phyloP scores from a whole-genome alignment of 768 basidiomycete species.

The Mycena indigotica region DNA sequence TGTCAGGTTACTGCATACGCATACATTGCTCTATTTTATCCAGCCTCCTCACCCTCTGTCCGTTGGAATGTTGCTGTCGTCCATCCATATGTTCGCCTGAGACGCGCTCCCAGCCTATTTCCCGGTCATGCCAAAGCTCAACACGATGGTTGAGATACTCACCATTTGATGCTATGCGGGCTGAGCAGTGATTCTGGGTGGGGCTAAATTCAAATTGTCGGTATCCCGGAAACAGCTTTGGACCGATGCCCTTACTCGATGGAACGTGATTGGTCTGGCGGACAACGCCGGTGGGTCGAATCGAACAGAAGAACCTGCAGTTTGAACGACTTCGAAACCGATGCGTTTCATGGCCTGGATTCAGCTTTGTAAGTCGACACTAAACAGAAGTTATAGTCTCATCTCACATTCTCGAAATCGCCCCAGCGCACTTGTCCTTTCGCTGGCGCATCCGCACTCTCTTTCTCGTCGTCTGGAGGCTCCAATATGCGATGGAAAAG shows the following conservation, averaged over 20 bases:
- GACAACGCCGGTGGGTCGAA: slow-evolving; percentile 6
- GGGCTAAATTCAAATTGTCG: neutral
- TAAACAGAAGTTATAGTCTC: neutral
- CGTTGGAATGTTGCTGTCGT: neutral
- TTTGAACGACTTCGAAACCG: slow-evolving; percentile 6
- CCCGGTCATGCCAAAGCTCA: neutral
- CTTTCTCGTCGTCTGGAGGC: slow-evolving; percentile 8
- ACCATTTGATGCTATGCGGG: slow-evolving; percentile 1
- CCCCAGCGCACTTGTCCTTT: slow-evolving; percentile 21
- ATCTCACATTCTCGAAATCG: slow-evolving; percentile 16
- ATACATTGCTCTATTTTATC: too few relatives aligned
- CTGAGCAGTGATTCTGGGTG: neutral
- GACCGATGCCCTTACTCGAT: neutral
- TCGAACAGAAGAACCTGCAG: slow-evolving; percentile 7
- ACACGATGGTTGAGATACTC: neutral
- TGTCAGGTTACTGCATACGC: too few relatives aligned
- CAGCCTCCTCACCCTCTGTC: neutral
- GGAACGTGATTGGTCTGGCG: slow-evolving; percentile 7
- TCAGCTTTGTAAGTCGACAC: neutral
- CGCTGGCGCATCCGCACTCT: slow-evolving; percentile 1
- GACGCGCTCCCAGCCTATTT: neutral
- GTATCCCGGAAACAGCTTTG: neutral
- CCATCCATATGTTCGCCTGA: slow-evolving; percentile 2
- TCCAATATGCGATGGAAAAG: slow-evolving; percentile 22
- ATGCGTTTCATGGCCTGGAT: slow-evolving; percentile 14